Evolutionary conservation across 2,329 filamentous ascomycete species (phyloP), one percentile per base, ranked within the genome.

Genomic region (Hyphodiscus sp.): DNA sequence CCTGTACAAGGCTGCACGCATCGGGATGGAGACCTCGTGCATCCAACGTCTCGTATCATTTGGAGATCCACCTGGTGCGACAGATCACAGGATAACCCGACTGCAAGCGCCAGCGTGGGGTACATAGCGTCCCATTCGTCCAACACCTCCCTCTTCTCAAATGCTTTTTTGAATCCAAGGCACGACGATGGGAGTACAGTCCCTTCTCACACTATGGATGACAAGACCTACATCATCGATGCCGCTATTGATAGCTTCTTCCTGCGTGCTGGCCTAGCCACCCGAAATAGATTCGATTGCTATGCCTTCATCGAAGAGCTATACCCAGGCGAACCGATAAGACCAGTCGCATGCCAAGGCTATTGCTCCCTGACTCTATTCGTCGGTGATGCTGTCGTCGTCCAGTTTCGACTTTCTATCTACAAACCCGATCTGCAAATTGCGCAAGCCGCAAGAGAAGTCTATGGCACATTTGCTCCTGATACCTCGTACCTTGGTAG

Each of bases 311-410:
- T 69, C 15, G 55, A 52, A 41, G 50, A 62, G 16, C 60, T 58
- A 0, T 75, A 72, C 47, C 67, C 70, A 0, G 56, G 55, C 5
- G 49, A 54, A n/a, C 49, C 60, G 2, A 62, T 74, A 23, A 56
- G 59, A 2, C 67, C 71, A 2, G 67, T 68, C 8, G 59, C 68
- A 7, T 68, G 68, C 5, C 77, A 80, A 58, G 77, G 77, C 18
- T 78, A 76, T 56, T 81, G 77, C 58, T 80, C 77, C 1, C 74
- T 78, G 58, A 80, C 77, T 0, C 56, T 79, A 7, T 64, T 68
- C 20, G 65, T 76, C 16, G 70, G 70, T 10, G 56, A 65, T 4
- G 61, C 69, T n/a, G 61, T 56, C 13, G 63, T 77, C 46, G 58
- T 80, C 4, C 78, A 81, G 61, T 78, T 80, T 55, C 73, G 78